Base-by-base conservation (phyloP, 441 rosid species). In the Erysimum pusillum region DNA sequence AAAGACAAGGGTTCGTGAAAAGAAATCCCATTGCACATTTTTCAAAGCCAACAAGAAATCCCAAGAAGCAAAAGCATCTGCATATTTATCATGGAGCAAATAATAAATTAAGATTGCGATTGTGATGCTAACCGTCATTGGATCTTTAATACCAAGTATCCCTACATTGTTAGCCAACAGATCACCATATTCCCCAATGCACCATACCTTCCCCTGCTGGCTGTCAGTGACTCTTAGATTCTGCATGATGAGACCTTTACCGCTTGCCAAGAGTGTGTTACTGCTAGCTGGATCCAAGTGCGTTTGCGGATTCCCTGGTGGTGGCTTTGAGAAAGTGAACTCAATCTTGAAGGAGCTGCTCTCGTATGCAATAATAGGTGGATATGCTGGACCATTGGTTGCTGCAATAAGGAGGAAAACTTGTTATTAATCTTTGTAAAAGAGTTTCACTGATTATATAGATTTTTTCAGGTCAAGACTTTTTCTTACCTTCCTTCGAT, bases 181-280 rank as follows among this genome's bases (percentile, higher is more conserved):
- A 82, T 96, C 99, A 74, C 98, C 99, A 81, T 93, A 96, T 84
- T 96, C 99, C 77, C 99, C 99, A 63, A 96, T 85, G 88, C 98
- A 96, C 99, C 49, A 28, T 87, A 96, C 99, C 98, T 92, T 96
- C 76, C 98, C 98, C 9, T 96, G 96, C 82, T 92, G 99, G 84
- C 88, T 94, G 86, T 96, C 94, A 41, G 91, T 88, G 59, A 96
- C 93, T 78, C 77, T 87, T 82, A 94, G 84, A 60, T 49, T 87
- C 80, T 94, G 99, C 14, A 82, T 85, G 64, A 94, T 81, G 68
- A 83, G 78, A 58, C 89, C 91, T 65, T 71, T 83, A 78, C 89
- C 86, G 58, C 85, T 86, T 13, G 88, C 92, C 38, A 87, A 89
- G 46, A 96, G 87, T 46, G 83, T 87, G 69, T 82, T 91, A 87